phyloP scores from a whole-genome alignment of 2,329 filamentous ascomycete species.

The Dactylellina haptotyla region DNA sequence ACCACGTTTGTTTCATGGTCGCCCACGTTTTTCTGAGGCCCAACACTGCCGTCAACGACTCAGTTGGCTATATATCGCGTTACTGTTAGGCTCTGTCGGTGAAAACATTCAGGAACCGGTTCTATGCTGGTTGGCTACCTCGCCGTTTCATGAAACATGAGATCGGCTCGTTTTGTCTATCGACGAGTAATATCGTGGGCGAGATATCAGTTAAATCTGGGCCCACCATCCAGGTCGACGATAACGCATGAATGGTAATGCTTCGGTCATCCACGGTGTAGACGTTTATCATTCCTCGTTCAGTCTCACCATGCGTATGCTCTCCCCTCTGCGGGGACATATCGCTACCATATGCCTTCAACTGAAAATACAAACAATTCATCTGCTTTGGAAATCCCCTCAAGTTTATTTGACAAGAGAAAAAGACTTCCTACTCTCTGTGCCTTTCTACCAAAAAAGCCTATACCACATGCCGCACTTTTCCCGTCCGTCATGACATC shows the following conservation, averaged over 20 bases:
- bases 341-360: too few relatives aligned
- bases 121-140: not conserved
- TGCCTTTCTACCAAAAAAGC: too few relatives aligned
- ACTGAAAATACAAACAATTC: too few relatives aligned
- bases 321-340: not conserved
- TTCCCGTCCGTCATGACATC: not conserved
- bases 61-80: too few relatives aligned
- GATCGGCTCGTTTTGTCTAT: conserved; percentile 13
- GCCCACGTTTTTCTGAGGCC: conserved; percentile 24
- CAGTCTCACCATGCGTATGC: not conserved
- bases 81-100: too few relatives aligned
- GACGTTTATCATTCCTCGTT: not conserved
- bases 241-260: not conserved
- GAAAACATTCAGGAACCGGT: too few relatives aligned
- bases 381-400: too few relatives aligned
- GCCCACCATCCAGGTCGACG: not conserved
- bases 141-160: conserved; percentile 47
- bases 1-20: conserved; percentile 32
- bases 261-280: not conserved
- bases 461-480: not conserved
- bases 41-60: conserved; percentile 5
- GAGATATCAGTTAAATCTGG: too few relatives aligned
- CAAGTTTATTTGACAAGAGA: too few relatives aligned
- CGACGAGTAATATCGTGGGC: too few relatives aligned
- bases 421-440: too few relatives aligned